Evolutionary conservation across 441 rosid genomes (phyloP).

Genomic region (Euphorbia schlechtendalii): DNA sequence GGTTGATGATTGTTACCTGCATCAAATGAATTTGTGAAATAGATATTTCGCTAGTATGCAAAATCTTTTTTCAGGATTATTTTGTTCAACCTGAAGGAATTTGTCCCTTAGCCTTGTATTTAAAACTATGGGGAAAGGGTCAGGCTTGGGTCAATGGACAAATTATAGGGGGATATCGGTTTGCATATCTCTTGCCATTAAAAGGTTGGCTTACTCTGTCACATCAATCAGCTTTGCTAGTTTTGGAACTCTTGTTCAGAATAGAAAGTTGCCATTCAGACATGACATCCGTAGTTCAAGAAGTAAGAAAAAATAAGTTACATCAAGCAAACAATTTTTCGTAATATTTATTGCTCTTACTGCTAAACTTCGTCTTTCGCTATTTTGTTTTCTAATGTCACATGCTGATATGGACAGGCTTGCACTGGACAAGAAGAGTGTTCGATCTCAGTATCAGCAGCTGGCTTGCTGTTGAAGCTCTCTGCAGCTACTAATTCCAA

Average conservation of each 20-base stretch:
- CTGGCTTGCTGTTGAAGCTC: slow-evolving; percentile 45
- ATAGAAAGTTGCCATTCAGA: slow-evolving; percentile 45
- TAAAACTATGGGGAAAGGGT: slow-evolving; percentile 62
- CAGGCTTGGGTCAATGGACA: slow-evolving; percentile 74
- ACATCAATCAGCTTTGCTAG: slow-evolving; percentile 43
- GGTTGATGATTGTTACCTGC: too few species aligned
- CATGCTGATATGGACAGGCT: slow-evolving; percentile 37
- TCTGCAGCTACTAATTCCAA: slow-evolving; percentile 28
- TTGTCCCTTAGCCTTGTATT: slow-evolving; percentile 50
- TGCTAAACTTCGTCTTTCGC: too few species aligned
- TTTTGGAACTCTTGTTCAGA: slow-evolving; percentile 43
- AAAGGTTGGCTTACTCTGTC: slow-evolving; percentile 51
- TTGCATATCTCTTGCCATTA: slow-evolving; percentile 45
- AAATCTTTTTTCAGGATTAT: slow-evolving; percentile 23
- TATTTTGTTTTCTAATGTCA: too few species aligned
- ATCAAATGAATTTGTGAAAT: too few species aligned
- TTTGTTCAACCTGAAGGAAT: slow-evolving; percentile 44
- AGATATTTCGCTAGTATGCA: slow-evolving; percentile 40
- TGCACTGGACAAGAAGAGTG: slow-evolving; percentile 51
- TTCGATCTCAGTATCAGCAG: slow-evolving; percentile 32
- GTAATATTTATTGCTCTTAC: too few species aligned
- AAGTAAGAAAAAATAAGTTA: slow-evolving; percentile 24
- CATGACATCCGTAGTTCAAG: slow-evolving; percentile 25
- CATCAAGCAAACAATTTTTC: too few species aligned
- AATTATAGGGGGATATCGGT: slow-evolving; percentile 61